Evolutionary conservation across 306 rosid species (phyloP).

Genomic region (Begonia peltatifolia): DNA sequence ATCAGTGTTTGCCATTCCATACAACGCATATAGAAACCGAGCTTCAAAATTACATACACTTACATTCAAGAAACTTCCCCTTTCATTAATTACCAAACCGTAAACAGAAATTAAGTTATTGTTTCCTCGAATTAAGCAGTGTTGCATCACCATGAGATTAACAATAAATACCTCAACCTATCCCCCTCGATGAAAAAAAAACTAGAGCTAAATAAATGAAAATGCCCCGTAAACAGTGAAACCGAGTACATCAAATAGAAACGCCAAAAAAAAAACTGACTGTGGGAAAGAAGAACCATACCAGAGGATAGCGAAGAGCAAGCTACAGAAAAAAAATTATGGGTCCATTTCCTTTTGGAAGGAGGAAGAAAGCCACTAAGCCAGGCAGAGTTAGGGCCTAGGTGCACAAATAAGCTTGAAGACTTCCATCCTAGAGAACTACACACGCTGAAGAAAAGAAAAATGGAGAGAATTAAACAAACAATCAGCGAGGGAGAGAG

Average conservation of each 20-base stretch:
- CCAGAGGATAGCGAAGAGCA: conserved; percentile 54
- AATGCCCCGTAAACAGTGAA: too few relatives aligned
- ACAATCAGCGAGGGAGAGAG: neutral
- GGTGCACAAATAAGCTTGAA: conserved; percentile 34
- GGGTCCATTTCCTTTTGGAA: conserved; percentile 14
- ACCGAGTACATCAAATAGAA: neutral
- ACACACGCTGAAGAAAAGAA: conserved; percentile 23
- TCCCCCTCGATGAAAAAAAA: too few relatives aligned
- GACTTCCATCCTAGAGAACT: conserved; percentile 48
- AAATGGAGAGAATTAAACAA: conserved; percentile 3
- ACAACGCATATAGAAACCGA: too few relatives aligned
- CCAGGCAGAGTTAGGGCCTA: conserved; percentile 8
- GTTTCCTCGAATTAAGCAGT: too few relatives aligned
- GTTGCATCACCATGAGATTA: too few relatives aligned
- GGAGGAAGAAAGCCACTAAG: conserved; percentile 17
- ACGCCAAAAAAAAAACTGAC: neutral
- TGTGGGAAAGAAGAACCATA: conserved; percentile 5
- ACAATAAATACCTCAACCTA: too few relatives aligned
- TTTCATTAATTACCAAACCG: too few relatives aligned
- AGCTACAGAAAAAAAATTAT: conserved; percentile 21
- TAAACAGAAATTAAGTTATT: too few relatives aligned
- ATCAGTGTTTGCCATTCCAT: too few relatives aligned
- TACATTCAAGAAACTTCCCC: too few relatives aligned
- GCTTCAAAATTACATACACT: too few relatives aligned
- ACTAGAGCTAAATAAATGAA: too few relatives aligned